Evolutionary conservation across 257 asterid genomes (phyloP).

Genomic region (Solanum rostratum): DNA sequence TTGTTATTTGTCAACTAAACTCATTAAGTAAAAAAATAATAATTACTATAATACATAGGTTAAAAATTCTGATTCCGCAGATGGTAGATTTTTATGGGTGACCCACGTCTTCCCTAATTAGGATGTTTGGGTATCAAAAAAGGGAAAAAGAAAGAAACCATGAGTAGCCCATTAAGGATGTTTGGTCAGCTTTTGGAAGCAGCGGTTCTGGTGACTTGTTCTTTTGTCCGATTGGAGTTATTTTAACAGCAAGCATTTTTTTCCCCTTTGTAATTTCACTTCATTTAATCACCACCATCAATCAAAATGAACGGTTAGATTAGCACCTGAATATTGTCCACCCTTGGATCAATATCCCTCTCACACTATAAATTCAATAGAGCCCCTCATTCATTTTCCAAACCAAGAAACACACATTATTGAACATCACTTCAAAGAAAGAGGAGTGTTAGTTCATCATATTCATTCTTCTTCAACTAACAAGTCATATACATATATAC

Average conservation of each 20-base stretch:
- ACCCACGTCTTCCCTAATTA: not conserved
- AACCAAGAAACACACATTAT: not conserved
- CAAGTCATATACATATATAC: not conserved
- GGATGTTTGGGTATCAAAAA: not conserved
- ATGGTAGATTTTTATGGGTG: too few species aligned
- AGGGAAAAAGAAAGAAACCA: not conserved
- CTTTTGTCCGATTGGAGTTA: slow-evolving; percentile 1
- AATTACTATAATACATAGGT: too few species aligned
- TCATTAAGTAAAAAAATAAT: too few species aligned
- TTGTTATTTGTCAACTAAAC: too few species aligned
- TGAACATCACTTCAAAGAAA: not conserved
- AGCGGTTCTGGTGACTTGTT: slow-evolving; percentile 33
- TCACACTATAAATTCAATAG: slow-evolving; percentile 29
- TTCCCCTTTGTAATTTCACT: slow-evolving; percentile 8
- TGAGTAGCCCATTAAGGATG: not conserved
- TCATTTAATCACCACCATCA: slow-evolving; percentile 43
- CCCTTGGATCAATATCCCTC: slow-evolving; percentile 20
- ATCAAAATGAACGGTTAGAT: slow-evolving; percentile 23
- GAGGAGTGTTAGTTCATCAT: not conserved
- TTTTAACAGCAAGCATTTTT: slow-evolving; percentile 15
- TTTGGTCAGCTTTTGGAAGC: slow-evolving; percentile 31
- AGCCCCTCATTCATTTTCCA: slow-evolving; percentile 4
- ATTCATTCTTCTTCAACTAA: not conserved
- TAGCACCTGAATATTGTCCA: slow-evolving; percentile 6
- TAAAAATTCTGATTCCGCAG: not conserved